Evolutionary conservation across 352 stramenopile species (phyloP).

Genomic region (Phytophthora colocasiae): DNA sequence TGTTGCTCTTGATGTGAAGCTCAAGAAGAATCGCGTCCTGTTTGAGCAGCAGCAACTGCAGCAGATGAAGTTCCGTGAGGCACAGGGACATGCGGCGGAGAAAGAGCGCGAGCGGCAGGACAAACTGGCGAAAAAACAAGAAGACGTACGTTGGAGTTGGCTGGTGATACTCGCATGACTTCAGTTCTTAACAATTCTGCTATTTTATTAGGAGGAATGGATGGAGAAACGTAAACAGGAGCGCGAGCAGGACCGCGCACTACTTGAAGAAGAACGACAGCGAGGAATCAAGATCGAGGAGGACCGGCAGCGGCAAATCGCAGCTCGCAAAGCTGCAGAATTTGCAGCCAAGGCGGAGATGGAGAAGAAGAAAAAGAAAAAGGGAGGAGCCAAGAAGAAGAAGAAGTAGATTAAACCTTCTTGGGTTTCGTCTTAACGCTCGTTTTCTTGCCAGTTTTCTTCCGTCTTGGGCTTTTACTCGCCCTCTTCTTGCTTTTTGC

Average conservation of each 20-base stretch:
- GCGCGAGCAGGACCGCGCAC: slow-evolving; percentile 52
- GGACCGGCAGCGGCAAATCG: slow-evolving; percentile 69
- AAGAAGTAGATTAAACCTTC: slow-evolving; percentile 44
- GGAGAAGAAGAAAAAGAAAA: slow-evolving; percentile 88
- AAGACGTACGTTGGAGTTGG: slow-evolving; percentile 50
- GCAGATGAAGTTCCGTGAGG: slow-evolving; percentile 52
- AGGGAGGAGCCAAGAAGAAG: slow-evolving; percentile 66
- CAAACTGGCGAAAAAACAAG: slow-evolving; percentile 51
- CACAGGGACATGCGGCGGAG: slow-evolving; percentile 58
- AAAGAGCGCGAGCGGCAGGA: slow-evolving; percentile 60
- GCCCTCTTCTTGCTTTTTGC: slow-evolving; percentile 37
- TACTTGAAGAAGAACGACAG: slow-evolving; percentile 59
- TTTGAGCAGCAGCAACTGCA: slow-evolving; percentile 52
- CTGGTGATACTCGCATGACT: not conserved
- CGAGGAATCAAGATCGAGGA: slow-evolving; percentile 65
- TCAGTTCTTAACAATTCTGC: slow-evolving; percentile 7
- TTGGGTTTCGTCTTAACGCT: slow-evolving; percentile 19
- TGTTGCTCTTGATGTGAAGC: slow-evolving; percentile 50
- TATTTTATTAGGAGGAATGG: slow-evolving; percentile 62
- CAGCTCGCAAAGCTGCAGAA: slow-evolving; percentile 73
- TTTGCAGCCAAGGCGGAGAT: slow-evolving; percentile 76
- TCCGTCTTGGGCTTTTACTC: slow-evolving; percentile 21
- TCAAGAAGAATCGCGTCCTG: slow-evolving; percentile 59
- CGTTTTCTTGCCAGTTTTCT: slow-evolving; percentile 21
- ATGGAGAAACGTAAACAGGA: slow-evolving; percentile 79